Evolutionary conservation across 805 yeast genomes (phyloP), one percentile per base, ranked within the genome.

Genomic region (Starmerella asiatica): DNA sequence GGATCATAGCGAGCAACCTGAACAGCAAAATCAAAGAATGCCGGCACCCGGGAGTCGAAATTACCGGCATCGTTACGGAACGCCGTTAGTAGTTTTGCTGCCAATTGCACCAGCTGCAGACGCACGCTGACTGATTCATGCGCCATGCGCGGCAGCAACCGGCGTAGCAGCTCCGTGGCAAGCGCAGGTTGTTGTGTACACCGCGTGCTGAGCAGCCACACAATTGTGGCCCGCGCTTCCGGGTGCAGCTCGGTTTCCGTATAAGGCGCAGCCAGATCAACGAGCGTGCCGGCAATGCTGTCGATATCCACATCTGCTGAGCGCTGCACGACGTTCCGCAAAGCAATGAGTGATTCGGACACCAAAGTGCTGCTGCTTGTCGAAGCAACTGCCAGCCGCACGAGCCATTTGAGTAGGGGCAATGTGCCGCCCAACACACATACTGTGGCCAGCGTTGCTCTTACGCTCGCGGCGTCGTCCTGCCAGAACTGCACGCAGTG

Each of bases 201-300:
- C 76, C 48, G 78, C 53, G 91, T 96, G 4, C 97, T 95, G 38
- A 88, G 70, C 8, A 88, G 66, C 97, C 97, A 91, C 5, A 88
- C 68, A 9, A 86, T 76, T 34, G 88, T 79, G 1, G 93, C 84
- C 48, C 76, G 73, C 0, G 97, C 50, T 1, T 29, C 3, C 1
- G 45, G 39, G 12, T 32, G 28, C 21, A 40, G 15, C 24, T 23
- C 21, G 18, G 33, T 28, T 11, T 26, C 18, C 5, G 37, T 32
- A 2, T 39, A 38, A 14, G 45, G 3, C 7, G 21, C 32, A 5
- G 46, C 35, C 5, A 45, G 37, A 5, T 18, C 15, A 2, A 37
- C 23, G 12, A 47, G 32, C 7, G 32, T 29, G n/a, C n/a, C 18
- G 8, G 40, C 21, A 9, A 37, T 29, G 32, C 46, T 20, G 38